Conservation (phyloP, 768 basidiomycete genomes). For the Austroboletus eburneus region DNA sequence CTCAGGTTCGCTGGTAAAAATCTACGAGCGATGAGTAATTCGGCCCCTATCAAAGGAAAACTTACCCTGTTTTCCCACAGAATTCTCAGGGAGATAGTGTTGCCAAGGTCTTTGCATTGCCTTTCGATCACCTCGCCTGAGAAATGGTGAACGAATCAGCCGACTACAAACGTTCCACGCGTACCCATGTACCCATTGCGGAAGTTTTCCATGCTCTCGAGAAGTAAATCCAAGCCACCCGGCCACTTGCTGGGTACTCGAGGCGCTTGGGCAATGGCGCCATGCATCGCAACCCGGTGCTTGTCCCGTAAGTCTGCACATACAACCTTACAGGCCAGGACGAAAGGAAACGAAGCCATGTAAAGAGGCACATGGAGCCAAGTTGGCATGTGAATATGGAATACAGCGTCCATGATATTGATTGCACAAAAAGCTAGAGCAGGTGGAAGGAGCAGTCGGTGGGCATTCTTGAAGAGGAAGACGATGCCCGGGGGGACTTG, state of each 20-base stretch:
- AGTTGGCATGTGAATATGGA: slow-evolving; percentile 3
- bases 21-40: slow-evolving; percentile 21
- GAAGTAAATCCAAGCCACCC: slow-evolving; percentile 34
- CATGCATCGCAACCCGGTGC: slow-evolving; percentile 13
- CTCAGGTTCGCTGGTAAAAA: slow-evolving; percentile 47
- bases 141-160: neutral
- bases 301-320: slow-evolving; percentile 12
- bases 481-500: slow-evolving; percentile 34
- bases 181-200: slow-evolving; percentile 28
- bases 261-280: slow-evolving; percentile 32
- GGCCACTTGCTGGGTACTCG: slow-evolving; percentile 32
- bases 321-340: slow-evolving; percentile 12
- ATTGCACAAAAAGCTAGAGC: slow-evolving; percentile 13
- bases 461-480: slow-evolving; percentile 25
- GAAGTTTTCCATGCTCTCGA: slow-evolving; percentile 19
- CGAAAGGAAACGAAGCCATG: slow-evolving; percentile 23
- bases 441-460: slow-evolving; percentile 18
- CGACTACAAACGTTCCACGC: slow-evolving; percentile 1
- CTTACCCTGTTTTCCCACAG: slow-evolving; percentile 40
- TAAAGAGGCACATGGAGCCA: slow-evolving; percentile 18
- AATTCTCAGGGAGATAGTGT: slow-evolving; percentile 29
- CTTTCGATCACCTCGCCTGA: slow-evolving; percentile 29
- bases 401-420: slow-evolving; percentile 8
- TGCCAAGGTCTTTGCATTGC: slow-evolving; percentile 25
- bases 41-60: slow-evolving; percentile 3